phyloP scores from a whole-genome alignment of 441 rosid species.

The Adansonia grandidieri region DNA sequence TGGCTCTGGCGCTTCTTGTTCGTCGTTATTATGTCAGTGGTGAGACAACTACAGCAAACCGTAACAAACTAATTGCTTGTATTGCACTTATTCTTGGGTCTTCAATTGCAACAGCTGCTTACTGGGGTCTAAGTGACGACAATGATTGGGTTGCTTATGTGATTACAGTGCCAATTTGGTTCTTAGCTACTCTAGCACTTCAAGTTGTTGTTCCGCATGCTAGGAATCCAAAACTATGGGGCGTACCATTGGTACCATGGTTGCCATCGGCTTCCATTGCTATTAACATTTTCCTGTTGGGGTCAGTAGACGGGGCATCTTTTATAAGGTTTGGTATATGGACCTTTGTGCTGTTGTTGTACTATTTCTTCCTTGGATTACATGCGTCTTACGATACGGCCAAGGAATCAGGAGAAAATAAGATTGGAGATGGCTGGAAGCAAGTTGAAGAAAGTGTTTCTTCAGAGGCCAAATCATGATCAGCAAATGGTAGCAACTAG shows the following conservation, averaged over 20 bases:
- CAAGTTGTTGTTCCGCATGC: conserved; percentile 60
- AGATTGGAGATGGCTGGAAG: conserved; percentile 34
- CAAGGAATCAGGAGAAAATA: conserved; percentile 34
- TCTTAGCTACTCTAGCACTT: conserved; percentile 50
- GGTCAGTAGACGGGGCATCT: conserved; percentile 61
- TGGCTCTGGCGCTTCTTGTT: conserved; percentile 70
- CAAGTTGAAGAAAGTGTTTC: conserved; percentile 51
- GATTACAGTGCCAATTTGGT: conserved; percentile 64
- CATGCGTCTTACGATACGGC: conserved; percentile 78
- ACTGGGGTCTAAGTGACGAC: conserved; percentile 51
- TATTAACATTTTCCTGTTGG: conserved; percentile 67
- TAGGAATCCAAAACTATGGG: conserved; percentile 69
- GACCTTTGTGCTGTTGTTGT: conserved; percentile 57
- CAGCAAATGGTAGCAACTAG: background rate
- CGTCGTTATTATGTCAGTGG: conserved; percentile 71
- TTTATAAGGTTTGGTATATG: conserved; percentile 63
- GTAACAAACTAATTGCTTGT: conserved; percentile 48
- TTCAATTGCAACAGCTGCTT: conserved; percentile 49
- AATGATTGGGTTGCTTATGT: conserved; percentile 62
- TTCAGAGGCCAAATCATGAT: background rate
- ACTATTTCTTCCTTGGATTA: conserved; percentile 71
- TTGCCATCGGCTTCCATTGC: conserved; percentile 72
- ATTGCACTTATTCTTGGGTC: conserved; percentile 52
- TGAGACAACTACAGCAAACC: conserved; percentile 44
- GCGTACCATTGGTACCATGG: conserved; percentile 83